Percentiles rank a stretch among this genome's conserved stretches.
These are phyloP conservation scores for Claviceps monticola DNA, from an alignment of 2,329 filamentous ascomycete species.

Conservation along the genomic window DNA sequence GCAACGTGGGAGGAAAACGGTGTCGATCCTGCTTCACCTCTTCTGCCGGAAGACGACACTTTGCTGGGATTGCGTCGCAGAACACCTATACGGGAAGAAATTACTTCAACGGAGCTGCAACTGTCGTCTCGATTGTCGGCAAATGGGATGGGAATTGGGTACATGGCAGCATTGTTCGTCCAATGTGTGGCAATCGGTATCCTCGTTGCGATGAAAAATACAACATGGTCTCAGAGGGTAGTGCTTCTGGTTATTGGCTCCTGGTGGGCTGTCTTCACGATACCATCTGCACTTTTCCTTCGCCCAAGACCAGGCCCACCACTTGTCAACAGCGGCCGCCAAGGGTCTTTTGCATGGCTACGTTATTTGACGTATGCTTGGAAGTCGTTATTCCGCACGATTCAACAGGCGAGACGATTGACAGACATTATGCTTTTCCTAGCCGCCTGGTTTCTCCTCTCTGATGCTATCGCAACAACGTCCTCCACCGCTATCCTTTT, in stretches of 20 bases:
- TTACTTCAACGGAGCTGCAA: slow-evolving; percentile 54
- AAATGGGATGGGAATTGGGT: slow-evolving; percentile 86
- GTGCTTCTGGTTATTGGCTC: slow-evolving; percentile 75
- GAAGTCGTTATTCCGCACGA: slow-evolving; percentile 70
- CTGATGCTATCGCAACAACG: slow-evolving; percentile 87
- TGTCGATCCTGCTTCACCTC: slow-evolving; percentile 31
- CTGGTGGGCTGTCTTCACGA: slow-evolving; percentile 90
- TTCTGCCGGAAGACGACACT: slow-evolving; percentile 24
- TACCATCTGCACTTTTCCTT: slow-evolving; percentile 79
- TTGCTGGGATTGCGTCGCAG: slow-evolving; percentile 16
- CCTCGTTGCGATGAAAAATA: slow-evolving; percentile 57
- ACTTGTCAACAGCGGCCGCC: slow-evolving; percentile 33
- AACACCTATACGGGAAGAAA: slow-evolving; percentile 30
- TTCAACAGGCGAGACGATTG: slow-evolving; percentile 58
- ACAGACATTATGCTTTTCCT: slow-evolving; percentile 68
- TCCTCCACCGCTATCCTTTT: slow-evolving; percentile 91
- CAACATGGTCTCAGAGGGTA: slow-evolving; percentile 72
- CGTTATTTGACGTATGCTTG: slow-evolving; percentile 73
- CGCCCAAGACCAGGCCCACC: slow-evolving; percentile 81
- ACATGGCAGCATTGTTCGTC: slow-evolving; percentile 71
- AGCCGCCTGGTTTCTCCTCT: slow-evolving; percentile 84
- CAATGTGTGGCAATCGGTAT: slow-evolving; percentile 72
- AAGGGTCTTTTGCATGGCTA: slow-evolving; percentile 34
- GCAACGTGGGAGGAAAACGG: slow-evolving; percentile 16
- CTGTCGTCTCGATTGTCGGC: slow-evolving; percentile 86